Evolutionary conservation across 345 rosid species (phyloP), one percentile per base, ranked within the genome.

Genomic region (Hibiscus mutabilis): DNA sequence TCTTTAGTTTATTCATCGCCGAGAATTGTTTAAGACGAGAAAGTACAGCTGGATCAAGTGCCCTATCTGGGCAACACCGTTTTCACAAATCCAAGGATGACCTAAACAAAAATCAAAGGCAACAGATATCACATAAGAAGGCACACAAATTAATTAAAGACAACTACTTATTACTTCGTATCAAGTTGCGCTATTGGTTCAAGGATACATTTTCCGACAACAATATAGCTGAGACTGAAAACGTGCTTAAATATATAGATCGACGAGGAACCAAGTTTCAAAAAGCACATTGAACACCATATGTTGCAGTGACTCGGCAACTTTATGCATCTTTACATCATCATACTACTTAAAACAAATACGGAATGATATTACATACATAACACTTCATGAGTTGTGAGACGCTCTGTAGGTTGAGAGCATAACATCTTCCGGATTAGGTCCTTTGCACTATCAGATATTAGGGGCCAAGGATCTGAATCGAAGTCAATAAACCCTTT

Each of bases 51-150:
- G 52, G 52, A 47, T 47, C 52, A 0, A 47, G 52, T 14, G 52
- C 18, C n/a, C 52, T 47, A 47, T 47, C 52, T 5, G 52, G 6
- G 52, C 52, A 47, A 47, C 52, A 3, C 52, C 29, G 2, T 22
- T 12, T 58, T 58, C 12, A 29, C 62, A 58, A 58, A 58, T 25
- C 62, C 62, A 58, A 58, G 62, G 35, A 58, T 58, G 62, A 25
- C 15, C 62, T 58, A 58, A 21, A 22, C 60, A 21, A 55, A 55
- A 11, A 35, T 35, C 40, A 35, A 35, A 35, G 40, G 40, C 40
- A 35, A 6, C 40, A 5, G 8, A 31, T 31, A 31, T 31, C 40
- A 35, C 40, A 35, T 35, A 35, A 6, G 40, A 35, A 35, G 8
- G 40, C 40, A 29, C 33, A 29, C 0, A 2, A 29, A 29, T 29